phyloP scores from a whole-genome alignment of 2,329 filamentous ascomycete genomes.

The Neofusicoccum cordaticola region DNA sequence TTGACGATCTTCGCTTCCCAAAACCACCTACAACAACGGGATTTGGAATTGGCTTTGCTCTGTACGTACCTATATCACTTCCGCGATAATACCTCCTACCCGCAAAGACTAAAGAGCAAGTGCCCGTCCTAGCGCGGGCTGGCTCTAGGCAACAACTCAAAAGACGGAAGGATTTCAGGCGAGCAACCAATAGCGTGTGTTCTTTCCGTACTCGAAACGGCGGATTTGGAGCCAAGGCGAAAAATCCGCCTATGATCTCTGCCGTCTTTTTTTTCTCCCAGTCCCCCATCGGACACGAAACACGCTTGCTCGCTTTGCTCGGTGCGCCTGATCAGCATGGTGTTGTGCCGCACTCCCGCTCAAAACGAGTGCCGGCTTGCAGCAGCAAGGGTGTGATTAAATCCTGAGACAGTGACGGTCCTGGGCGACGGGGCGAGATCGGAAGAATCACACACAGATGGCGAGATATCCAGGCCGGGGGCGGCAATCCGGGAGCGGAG shows the following conservation, averaged over 20 bases:
- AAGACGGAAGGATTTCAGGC: background rate
- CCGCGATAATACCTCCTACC: too few relatives aligned
- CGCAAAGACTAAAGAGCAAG: too few relatives aligned
- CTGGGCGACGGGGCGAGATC: background rate
- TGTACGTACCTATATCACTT: background rate
- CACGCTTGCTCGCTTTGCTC: background rate
- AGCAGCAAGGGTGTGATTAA: background rate
- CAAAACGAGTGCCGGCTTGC: background rate
- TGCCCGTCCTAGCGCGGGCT: too few relatives aligned
- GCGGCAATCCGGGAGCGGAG: background rate
- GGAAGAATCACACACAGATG: background rate
- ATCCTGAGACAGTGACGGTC: background rate
- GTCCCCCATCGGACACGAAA: background rate
- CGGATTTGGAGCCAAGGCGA: background rate
- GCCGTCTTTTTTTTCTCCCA: background rate
- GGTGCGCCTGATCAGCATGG: background rate
- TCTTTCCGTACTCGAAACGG: background rate
- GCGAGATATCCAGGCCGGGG: background rate
- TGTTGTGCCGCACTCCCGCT: background rate
- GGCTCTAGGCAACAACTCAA: too few relatives aligned
- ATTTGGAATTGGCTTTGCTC: background rate
- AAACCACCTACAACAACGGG: background rate
- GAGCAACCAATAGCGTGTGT: background rate
- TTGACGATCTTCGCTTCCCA: background rate
- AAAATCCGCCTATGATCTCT: background rate